Base-by-base conservation (phyloP, 768 basidiomycete species). In the Heimioporus sp. region DNA sequence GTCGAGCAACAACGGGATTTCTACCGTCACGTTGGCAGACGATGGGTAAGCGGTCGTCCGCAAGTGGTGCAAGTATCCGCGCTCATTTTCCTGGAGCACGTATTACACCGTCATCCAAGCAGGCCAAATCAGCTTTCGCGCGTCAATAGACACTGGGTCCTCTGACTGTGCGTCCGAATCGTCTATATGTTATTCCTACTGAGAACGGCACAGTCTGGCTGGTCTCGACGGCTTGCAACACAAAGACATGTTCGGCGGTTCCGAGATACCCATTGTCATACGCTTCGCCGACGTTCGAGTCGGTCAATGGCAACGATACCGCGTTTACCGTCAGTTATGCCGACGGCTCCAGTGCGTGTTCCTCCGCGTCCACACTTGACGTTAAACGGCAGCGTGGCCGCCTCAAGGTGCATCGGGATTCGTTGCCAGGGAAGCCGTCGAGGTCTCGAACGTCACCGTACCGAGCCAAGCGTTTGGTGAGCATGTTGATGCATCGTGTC, bases 181-280 rank as follows among this genome's bases (percentile, higher is more conserved):
- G 37, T 32, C 34, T 36, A 36, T 54, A 10, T 37, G 3, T 5
- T 15, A 15, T 21, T 45, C 17, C 45, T 58, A 13, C 57, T 6
- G n/a, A 11, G 7, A n/a, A 2, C 12, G 7, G 34, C 15, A n/a
- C 85, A 70, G 68, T 87, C 12, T 92, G 88, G 88, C 55, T 91
- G 17, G 62, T 81, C 40, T 85, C 87, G 15, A 83, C 87, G 9
- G 74, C 60, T 5, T 92, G 90, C 67, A 67, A 66, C 28, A 76
- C 82, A 12, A 58, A 63, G n/a, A 61, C 75, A 0, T 91, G 90
- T 67, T 71, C 72, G 42, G 57, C 64, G 4, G 73, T 85, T 9
- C 90, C 90, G n/a, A 76, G 73, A 50, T 92, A 90, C 65, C 90
- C 88, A 16, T 72, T 90, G 46, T 61, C 67, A 4, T 90, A 86